phyloP scores from a whole-genome alignment of 2,329 filamentous ascomycete species.

The Paracorniculantispora psalliotae region DNA sequence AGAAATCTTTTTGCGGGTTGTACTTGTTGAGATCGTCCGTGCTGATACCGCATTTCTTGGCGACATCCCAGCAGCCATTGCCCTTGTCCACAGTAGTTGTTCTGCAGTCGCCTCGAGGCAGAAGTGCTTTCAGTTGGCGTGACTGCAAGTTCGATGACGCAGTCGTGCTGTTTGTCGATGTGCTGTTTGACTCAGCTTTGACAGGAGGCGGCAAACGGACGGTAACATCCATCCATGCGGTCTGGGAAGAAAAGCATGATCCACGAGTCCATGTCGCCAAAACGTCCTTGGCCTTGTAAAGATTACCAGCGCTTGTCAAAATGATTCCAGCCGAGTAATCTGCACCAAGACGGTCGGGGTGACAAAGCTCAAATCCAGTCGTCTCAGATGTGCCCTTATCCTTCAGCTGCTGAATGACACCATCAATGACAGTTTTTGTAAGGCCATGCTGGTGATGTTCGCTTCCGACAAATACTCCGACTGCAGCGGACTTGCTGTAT shows the following conservation, averaged over 20 bases:
- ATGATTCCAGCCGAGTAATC: slow-evolving; percentile 27
- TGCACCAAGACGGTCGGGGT: slow-evolving; percentile 19
- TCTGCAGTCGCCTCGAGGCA: slow-evolving; percentile 18
- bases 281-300: slow-evolving; percentile 24
- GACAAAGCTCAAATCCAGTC: slow-evolving; percentile 26
- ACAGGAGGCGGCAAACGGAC: slow-evolving; percentile 15
- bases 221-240: slow-evolving; percentile 17
- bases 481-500: slow-evolving; percentile 11
- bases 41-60: slow-evolving; percentile 28
- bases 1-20: slow-evolving; percentile 24
- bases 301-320: slow-evolving; percentile 20
- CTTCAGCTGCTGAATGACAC: slow-evolving; percentile 15
- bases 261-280: slow-evolving; percentile 22
- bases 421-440: slow-evolving; percentile 15
- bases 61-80: slow-evolving; percentile 27
- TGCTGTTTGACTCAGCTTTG: slow-evolving; percentile 13
- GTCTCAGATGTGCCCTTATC: slow-evolving; percentile 14
- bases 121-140: not conserved
- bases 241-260: slow-evolving; percentile 17
- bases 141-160: not conserved
- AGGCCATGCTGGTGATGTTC: slow-evolving; percentile 21
- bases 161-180: not conserved
- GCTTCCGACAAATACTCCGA: slow-evolving; percentile 20
- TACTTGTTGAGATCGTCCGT: slow-evolving; percentile 25
- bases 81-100: slow-evolving; percentile 20